Evolutionary conservation across 495 filamentous ascomycete species (phyloP), one percentile per base, ranked within the genome.

Genomic region (Hypoxylon cercidicola): DNA sequence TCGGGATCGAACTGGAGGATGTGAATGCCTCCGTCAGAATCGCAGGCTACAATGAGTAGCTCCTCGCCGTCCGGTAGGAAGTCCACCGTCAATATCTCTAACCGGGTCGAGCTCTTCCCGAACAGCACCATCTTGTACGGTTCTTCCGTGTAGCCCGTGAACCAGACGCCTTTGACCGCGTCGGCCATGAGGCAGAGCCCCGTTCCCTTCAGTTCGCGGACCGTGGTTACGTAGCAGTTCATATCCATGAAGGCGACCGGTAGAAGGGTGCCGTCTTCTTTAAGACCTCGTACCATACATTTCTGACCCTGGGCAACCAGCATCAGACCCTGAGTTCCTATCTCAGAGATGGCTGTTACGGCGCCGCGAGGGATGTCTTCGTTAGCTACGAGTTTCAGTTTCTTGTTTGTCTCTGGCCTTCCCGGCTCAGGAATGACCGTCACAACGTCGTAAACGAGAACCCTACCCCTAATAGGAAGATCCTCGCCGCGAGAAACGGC

Each of bases 161-260:
- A 96, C 93, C 93, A 97, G 10, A 97, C 79, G 0, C 94, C 94
- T 75, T 97, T 97, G 66, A 93, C 83, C 4, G 90, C 93, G 78
- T 99, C 95, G 0, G 89, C 90, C 73, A 97, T 82, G 4, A 96
- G 76, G 65, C 87, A 91, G 71, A 98, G 81, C 3, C 94, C 93
- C 0, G 93, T 96, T 1, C 89, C 88, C 20, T 84, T 84, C 35
- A 98, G 81, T 64, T 91, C 90, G 72, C 93, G 96, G 45, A 89
- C 87, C 3, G 89, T 84, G 1, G 85, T 91, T 28, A 96, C 90
- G 74, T 94, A 93, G 77, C 90, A 93, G 79, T 91, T 93, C 88
- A 97, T 93, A 69, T 99, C 95, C 87, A 99, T 91, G 69, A 99
- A 99, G 0, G 95, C 95, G 19, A 98, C 94, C 0, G 95, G 95